Conservation (phyloP, 371 early-diverging fungal genomes). For the Rhizopus stolonifer region DNA sequence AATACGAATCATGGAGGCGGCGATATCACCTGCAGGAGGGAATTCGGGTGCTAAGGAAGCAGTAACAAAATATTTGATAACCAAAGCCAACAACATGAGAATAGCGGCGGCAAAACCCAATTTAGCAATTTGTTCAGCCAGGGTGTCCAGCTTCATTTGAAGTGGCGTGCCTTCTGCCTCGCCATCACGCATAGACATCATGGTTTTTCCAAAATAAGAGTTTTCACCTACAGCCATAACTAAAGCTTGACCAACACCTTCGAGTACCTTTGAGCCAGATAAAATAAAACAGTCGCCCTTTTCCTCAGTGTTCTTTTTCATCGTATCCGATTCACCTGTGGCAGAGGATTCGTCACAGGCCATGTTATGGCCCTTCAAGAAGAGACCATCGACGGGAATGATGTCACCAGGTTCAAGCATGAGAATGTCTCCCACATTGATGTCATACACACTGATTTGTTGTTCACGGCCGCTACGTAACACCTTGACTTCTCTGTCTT, state of each 20-base stretch:
- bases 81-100: constrained; percentile 74
- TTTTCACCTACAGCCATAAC: constrained; percentile 86
- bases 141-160: constrained; percentile 79
- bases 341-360: constrained; percentile 89
- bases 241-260: constrained; percentile 83
- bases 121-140: constrained; percentile 93
- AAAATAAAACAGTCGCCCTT: constrained; percentile 82
- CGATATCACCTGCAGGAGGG: constrained; percentile 59
- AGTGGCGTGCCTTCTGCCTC: constrained; percentile 87
- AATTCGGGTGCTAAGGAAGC: constrained; percentile 56
- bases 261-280: constrained; percentile 88
- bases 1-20: constrained; percentile 73
- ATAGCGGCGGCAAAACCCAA: constrained; percentile 82
- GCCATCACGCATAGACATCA: constrained; percentile 81
- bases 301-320: constrained; percentile 64
- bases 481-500: constrained; percentile 83
- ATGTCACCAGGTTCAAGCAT: constrained; percentile 95
- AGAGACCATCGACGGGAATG: constrained; percentile 86
- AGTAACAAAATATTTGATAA: constrained; percentile 78
- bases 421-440: constrained; percentile 89
- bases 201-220: constrained; percentile 81
- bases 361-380: constrained; percentile 77
- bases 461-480: constrained; percentile 76
- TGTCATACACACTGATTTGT: constrained; percentile 81
- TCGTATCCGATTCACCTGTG: constrained; percentile 89